These are phyloP conservation scores for Clathrospora elynae DNA, from an alignment of 2,329 filamentous ascomycete species.

Conservation along the genomic window DNA sequence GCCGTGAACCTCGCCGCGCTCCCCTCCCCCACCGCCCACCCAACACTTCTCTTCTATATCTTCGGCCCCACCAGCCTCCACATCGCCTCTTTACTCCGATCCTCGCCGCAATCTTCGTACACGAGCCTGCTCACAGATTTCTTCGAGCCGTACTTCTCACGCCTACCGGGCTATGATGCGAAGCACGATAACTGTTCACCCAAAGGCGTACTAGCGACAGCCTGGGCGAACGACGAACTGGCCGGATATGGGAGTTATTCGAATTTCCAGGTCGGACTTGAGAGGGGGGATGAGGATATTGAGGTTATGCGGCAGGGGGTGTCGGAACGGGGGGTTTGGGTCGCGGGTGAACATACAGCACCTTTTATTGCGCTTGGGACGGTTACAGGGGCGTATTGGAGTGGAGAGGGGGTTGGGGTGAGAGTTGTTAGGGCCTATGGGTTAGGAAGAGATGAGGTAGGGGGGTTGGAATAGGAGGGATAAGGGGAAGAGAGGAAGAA, in stretches of 20 bases:
- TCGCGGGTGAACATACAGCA: conserved; percentile 88
- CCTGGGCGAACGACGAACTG: conserved; percentile 78
- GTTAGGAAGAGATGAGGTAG: no score
- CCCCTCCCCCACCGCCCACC: conserved; percentile 63
- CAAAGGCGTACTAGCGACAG: conserved; percentile 67
- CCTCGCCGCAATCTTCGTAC: conserved; percentile 49
- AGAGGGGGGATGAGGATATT: conserved; percentile 73
- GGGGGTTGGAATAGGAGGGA: no score
- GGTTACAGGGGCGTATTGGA: conserved; percentile 48
- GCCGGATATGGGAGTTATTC: conserved; percentile 82
- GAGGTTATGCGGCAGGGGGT: conserved; percentile 60
- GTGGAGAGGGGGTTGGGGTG: conserved; percentile 10
- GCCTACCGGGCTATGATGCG: conserved; percentile 69
- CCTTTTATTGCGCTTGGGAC: conserved; percentile 90
- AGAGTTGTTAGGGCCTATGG: conserved; percentile 4
- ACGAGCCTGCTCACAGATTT: conserved; percentile 65
- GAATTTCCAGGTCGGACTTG: conserved; percentile 80
- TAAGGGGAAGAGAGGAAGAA: no score
- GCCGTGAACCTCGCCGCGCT: conserved; percentile 76
- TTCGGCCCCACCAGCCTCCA: conserved; percentile 59
- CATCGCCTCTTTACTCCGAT: conserved; percentile 35
- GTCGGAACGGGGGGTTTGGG: conserved; percentile 74
- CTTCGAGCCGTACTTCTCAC: conserved; percentile 78
- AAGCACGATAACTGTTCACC: conserved; percentile 65
- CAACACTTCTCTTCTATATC: conserved; percentile 84